Evolutionary conservation across 139 green algal genomes (phyloP).

Genomic region (Tetraselmis chui): DNA sequence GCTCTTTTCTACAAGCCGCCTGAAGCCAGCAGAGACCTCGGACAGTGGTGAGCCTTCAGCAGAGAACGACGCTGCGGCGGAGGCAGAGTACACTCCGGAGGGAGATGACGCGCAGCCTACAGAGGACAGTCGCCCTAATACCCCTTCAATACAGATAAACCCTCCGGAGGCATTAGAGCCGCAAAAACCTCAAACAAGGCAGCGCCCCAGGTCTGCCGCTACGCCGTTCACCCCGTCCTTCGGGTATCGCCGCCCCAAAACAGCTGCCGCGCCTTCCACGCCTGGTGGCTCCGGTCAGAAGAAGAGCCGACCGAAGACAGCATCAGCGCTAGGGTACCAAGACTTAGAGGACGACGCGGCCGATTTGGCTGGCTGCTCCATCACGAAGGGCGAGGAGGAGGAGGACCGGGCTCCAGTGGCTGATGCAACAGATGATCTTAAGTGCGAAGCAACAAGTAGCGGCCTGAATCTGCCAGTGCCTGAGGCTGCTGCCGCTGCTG

Average conservation of each 20-base stretch:
- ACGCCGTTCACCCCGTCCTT: neutral
- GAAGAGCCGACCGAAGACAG: neutral
- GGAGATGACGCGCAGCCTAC: no score
- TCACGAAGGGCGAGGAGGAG: neutral
- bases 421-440: no score
- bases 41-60: no score
- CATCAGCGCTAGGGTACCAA: neutral
- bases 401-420: no score
- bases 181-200: neutral
- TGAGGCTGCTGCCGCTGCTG: no score
- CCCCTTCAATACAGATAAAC: neutral
- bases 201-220: neutral
- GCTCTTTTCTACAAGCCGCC: neutral
- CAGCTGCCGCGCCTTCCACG: neutral
- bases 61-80: neutral
- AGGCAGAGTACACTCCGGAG: no score
- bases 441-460: no score
- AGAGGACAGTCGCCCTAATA: neutral
- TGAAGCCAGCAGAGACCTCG: neutral
- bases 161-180: neutral
- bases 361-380: neutral
- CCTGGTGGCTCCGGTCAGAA: neutral
- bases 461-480: no score
- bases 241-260: neutral
- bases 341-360: neutral